These are phyloP conservation scores for Arthroderma uncinatum DNA, from an alignment of 2,329 filamentous ascomycete species.

Conservation along the genomic window DNA sequence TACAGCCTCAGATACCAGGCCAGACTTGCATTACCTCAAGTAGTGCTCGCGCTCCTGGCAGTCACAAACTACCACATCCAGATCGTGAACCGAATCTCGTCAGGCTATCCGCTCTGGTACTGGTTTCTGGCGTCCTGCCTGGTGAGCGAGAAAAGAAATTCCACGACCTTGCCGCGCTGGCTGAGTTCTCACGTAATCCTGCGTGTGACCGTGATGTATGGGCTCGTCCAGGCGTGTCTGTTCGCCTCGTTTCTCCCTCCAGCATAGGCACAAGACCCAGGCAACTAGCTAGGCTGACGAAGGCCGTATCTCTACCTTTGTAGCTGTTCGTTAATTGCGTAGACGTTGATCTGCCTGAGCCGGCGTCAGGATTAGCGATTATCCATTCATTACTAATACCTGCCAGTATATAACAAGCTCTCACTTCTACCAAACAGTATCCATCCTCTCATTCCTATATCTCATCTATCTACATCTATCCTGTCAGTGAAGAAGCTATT, in stretches of 20 bases:
- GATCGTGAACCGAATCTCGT: constrained; percentile 80
- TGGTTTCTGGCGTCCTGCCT: constrained; percentile 55
- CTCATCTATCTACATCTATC: background rate
- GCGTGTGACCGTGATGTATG: constrained; percentile 69
- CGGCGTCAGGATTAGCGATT: background rate
- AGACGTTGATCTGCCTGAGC: background rate
- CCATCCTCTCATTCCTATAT: background rate
- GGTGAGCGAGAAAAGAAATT: constrained; percentile 16
- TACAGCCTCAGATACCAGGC: constrained; percentile 24
- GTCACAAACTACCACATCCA: constrained; percentile 82
- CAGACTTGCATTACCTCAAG: constrained; percentile 60
- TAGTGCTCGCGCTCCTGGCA: constrained; percentile 59
- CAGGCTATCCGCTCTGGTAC: constrained; percentile 83
- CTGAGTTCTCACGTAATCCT: constrained; percentile 34
- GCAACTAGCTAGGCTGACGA: background rate
- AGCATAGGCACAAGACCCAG: constrained; percentile 43
- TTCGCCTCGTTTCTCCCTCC: constrained; percentile 89
- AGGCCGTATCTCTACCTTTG: background rate
- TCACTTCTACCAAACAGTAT: background rate
- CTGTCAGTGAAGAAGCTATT: too few relatives aligned
- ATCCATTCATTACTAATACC: background rate
- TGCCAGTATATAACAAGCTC: background rate
- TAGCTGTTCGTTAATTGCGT: background rate
- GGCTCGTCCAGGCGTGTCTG: constrained; percentile 65
- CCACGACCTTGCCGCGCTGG: constrained; percentile 1